These are phyloP conservation scores for Ogataea trehaloabstinens DNA, from an alignment of 805 yeast genomes.

Conservation along the genomic window DNA sequence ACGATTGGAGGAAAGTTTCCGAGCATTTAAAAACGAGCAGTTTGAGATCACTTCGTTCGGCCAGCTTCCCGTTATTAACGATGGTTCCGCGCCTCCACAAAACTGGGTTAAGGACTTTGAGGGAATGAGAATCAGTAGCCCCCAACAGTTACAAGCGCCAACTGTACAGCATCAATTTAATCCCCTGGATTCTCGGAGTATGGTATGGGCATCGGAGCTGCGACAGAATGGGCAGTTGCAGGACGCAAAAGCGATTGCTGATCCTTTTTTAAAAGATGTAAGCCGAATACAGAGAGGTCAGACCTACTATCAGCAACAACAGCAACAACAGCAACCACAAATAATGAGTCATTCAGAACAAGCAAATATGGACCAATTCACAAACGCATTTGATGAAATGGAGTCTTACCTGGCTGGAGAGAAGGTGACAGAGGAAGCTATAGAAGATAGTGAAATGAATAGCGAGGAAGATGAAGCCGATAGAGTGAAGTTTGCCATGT, in stretches of 20 bases:
- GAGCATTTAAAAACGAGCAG: conserved; percentile 12
- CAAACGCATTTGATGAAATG: conserved; percentile 24
- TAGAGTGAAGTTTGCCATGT: conserved; percentile 37
- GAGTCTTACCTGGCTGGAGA: conserved; percentile 23
- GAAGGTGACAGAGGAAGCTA: conserved; percentile 4
- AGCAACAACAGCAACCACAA: conserved; percentile 7
- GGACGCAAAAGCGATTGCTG: conserved; percentile 6
- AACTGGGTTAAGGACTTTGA: conserved; percentile 25
- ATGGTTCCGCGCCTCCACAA: conserved; percentile 5
- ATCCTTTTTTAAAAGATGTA: conserved; percentile 7
- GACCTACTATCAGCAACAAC: neutral
- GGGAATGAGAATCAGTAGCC: conserved; percentile 8
- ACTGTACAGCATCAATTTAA: neutral
- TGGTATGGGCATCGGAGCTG: conserved; percentile 17
- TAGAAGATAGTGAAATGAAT: conserved; percentile 4
- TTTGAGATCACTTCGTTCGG: neutral
- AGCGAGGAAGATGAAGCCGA: conserved; percentile 26
- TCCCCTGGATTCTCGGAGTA: neutral
- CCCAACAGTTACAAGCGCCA: neutral
- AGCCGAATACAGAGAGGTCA: conserved; percentile 1
- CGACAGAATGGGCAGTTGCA: conserved; percentile 8
- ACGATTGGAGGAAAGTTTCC: conserved; percentile 39
- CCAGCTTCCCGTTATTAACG: neutral
- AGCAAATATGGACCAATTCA: neutral
- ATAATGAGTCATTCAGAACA: conserved; percentile 1